Evolutionary conservation across 2,329 filamentous ascomycete species (phyloP), one percentile per base, ranked within the genome.

Genomic region (Botrytis deweyae): DNA sequence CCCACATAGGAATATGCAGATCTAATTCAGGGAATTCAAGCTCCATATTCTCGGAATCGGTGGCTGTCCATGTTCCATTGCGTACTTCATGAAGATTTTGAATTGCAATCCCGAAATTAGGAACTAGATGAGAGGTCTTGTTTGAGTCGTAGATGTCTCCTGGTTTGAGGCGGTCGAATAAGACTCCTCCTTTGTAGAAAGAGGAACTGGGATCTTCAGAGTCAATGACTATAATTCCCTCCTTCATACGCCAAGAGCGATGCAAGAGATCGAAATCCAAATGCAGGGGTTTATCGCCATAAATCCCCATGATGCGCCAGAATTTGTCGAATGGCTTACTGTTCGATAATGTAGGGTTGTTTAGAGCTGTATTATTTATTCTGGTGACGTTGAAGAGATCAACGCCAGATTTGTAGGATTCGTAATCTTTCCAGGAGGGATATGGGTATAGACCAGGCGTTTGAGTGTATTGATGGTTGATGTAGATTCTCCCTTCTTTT

Each of bases 221-320:
- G 18, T 55, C 20, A 7, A 29, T n/a, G 0, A 52, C 22, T 38
- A 65, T 25, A 8, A 6, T 18, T 14, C 59, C 61, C 25, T 63
- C n/a, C n/a, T n/a, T 63, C 7, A 72, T 36, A n/a, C 70, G 59
- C 70, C 70, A 72, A 8, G 46, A 16, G 14, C 40, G 61, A 16
- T 72, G 25, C 22, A 40, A 14, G 18, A 72, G 61, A 20, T 72
- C 70, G 12, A 66, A 72, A 55, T 72, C 70, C 14, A 66, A 33
- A 14, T 46, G 42, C 9, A 72, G 9, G 8, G 59, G 20, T 36
- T 62, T n/a, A 1, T 40, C 36, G 1, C 36, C 46, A 10, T 42
- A 68, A 18, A 55, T 68, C 5, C 65, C 65, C 36, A 55, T 55
- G 25, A 68, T 55, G 9, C 46, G 36, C 46, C 65, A 68, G 36